Evolutionary conservation across 192 early-diverging fungal genomes (phyloP), one percentile per base, ranked within the genome.

Genomic region (Phlyctochytrium arcticum): DNA sequence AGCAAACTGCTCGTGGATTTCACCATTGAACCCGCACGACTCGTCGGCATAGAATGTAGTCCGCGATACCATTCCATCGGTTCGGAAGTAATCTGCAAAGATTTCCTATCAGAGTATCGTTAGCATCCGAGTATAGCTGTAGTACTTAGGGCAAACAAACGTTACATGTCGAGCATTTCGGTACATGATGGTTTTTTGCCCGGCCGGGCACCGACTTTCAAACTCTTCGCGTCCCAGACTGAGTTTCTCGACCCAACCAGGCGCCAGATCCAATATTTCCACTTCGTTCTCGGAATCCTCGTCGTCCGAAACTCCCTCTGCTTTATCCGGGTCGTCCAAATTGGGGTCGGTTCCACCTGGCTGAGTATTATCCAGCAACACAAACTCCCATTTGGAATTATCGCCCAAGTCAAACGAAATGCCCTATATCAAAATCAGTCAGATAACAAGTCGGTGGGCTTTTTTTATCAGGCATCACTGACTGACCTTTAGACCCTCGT

Each of bases 321-420:
- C 71, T 21, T 60, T 35, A 10, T 72, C 69, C n/a, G 50, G 51
- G 46, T 68, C 72, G 47, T 62, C 62, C 17, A 60, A 48, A 21
- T 48, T 27, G n/a, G 60, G 39, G 32, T 70, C 42, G 10, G 30
- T 30, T 9, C 55, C 54, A 32, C 77, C 75, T 24, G 83, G 79
- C 48, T 78, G 78, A 4, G 79, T 72, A 61, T 83, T 85, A 54
- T 81, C 79, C 24, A 82, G 57, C 6, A 85, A 46, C 4, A 83
- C 75, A 54, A 81, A 85, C 68, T 85, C 83, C 83, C 83, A 85
- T 69, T 85, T 85, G 35, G 73, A 66, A 49, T 80, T 85, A 39
- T 85, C 83, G 4, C 75, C 81, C 24, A 85, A 61, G 55, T 85
- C 83, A 66, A 85, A 85, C 6, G 79, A 78, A 46, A 85, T 85